Evolutionary conservation across 768 basidiomycete genomes (phyloP).

Genomic region (Myochromella boudieri): DNA sequence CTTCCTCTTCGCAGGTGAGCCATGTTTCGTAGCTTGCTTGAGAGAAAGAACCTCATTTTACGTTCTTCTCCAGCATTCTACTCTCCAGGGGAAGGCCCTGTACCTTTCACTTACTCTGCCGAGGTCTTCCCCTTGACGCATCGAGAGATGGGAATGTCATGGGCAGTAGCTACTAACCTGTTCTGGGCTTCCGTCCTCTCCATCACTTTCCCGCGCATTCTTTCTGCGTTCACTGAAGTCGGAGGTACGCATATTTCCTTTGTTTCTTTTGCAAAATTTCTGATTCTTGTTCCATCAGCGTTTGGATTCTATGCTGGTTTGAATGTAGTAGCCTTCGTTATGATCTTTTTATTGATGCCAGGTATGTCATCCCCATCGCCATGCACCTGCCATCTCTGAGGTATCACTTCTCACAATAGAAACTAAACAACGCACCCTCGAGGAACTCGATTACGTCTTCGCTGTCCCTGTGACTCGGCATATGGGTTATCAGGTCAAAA

Average conservation of each 20-base stretch:
- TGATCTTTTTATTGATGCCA: conserved; percentile 58
- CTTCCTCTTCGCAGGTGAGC: conserved; percentile 42
- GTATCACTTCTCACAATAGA: conserved; percentile 25
- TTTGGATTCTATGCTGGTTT: conserved; percentile 60
- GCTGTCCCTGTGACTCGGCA: conserved; percentile 49
- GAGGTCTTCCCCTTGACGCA: conserved; percentile 88
- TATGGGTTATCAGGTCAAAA: conserved; percentile 40
- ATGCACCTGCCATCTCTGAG: neutral
- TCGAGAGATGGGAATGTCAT: conserved; percentile 64
- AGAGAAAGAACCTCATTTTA: neutral
- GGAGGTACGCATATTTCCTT: conserved; percentile 28
- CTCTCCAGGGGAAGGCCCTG: conserved; percentile 86
- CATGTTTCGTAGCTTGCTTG: neutral
- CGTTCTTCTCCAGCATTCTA: conserved; percentile 51
- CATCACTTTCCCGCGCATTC: conserved; percentile 59
- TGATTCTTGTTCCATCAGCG: conserved; percentile 23
- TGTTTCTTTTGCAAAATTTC: conserved; percentile 14
- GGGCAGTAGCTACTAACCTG: conserved; percentile 52
- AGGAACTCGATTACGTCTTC: conserved; percentile 51
- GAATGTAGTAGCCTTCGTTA: conserved; percentile 47
- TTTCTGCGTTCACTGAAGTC: conserved; percentile 39
- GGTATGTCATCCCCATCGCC: conserved; percentile 31
- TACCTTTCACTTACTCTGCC: conserved; percentile 88
- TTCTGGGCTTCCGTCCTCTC: conserved; percentile 57
- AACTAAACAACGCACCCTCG: conserved; percentile 53